Conservation (phyloP, 2,329 filamentous ascomycete species). For the Phialophora verrucosa region DNA sequence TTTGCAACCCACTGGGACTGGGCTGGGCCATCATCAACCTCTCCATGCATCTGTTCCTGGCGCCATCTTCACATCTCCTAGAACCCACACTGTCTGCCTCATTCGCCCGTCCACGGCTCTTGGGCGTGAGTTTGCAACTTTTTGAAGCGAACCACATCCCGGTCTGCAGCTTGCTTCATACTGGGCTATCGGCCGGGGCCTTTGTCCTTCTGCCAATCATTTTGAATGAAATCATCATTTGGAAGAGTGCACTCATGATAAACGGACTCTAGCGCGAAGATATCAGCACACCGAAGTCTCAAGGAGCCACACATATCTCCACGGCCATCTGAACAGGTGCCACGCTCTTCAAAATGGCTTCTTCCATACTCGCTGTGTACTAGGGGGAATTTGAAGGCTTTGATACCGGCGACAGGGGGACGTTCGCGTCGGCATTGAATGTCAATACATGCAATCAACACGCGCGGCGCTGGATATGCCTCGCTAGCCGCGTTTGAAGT, state of each 20-base stretch:
- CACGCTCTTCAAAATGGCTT: not conserved
- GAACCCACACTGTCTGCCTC: not conserved
- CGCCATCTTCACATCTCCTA: not conserved
- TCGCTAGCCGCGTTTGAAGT: not conserved
- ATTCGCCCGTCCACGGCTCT: not conserved
- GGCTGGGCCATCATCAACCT: not conserved
- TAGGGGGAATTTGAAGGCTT: not conserved
- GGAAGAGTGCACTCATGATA: not conserved
- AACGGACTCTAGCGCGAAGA: not conserved
- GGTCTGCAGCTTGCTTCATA: not conserved
- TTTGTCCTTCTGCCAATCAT: not conserved
- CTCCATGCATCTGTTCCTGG: constrained; percentile 1
- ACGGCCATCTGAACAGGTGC: not conserved
- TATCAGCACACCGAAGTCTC: not conserved
- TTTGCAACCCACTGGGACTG: not conserved
- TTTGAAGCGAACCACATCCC: not conserved
- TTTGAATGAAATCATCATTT: not conserved
- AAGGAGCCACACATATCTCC: not conserved
- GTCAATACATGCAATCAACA: not conserved
- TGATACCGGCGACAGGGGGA: not conserved
- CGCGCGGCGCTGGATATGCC: not conserved
- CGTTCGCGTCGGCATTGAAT: not conserved
- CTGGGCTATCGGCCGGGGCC: not conserved
- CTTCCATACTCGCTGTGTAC: not conserved
- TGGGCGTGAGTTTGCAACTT: not conserved